These are phyloP conservation scores for Populus hybrid DNA, from an alignment of 441 rosid species.

Conservation along the genomic window DNA sequence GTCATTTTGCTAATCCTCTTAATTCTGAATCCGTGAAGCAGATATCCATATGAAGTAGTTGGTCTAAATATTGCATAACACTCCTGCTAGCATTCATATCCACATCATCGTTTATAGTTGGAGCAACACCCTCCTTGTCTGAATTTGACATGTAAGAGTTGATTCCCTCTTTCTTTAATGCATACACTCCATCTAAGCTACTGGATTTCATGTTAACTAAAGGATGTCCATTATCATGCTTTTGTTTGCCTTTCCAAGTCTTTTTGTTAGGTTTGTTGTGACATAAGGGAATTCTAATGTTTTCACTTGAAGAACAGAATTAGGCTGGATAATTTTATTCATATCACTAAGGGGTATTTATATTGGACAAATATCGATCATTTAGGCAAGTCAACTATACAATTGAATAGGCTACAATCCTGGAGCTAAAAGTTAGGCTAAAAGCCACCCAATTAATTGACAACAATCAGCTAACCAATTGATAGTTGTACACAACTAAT, in stretches of 20 bases:
- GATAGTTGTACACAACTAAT: not conserved
- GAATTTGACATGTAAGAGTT: not conserved
- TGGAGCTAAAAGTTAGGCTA: not conserved
- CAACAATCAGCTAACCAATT: not conserved
- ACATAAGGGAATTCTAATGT: too few species aligned
- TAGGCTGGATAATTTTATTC: not conserved
- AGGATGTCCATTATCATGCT: too few species aligned
- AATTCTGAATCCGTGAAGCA: constrained; percentile 2
- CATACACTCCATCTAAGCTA: too few species aligned
- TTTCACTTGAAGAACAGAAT: not conserved
- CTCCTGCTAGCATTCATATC: not conserved
- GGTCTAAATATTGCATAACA: not conserved
- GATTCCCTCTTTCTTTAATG: not conserved
- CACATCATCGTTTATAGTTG: not conserved
- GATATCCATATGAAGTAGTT: not conserved
- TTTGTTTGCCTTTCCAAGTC: too few species aligned
- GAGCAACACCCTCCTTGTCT: too few species aligned
- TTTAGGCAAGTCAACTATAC: not conserved
- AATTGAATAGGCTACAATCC: not conserved
- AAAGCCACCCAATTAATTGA: not conserved
- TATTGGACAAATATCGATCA: not conserved
- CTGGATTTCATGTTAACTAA: too few species aligned
- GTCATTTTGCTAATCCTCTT: constrained; percentile 21
- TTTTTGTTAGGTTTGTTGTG: too few species aligned
- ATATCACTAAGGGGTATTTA: not conserved